phyloP scores from a whole-genome alignment of 345 rosid species.

The Hibiscus mutabilis region DNA sequence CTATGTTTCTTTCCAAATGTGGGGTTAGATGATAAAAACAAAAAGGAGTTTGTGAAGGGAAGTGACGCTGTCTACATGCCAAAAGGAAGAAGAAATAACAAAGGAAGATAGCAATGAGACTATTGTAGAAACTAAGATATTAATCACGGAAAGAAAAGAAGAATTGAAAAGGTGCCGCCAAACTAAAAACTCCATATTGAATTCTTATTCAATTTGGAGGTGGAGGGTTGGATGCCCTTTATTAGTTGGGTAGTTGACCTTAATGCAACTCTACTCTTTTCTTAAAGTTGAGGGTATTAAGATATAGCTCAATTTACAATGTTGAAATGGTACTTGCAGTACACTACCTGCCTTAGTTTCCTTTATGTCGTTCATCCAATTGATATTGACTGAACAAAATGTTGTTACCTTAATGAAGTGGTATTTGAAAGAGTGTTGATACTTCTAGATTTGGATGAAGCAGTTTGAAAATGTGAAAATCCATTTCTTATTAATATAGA shows the following conservation, averaged over 20 bases:
- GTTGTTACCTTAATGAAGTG: neutral
- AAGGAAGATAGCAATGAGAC: neutral
- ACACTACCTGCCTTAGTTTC: neutral
- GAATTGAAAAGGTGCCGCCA: no score
- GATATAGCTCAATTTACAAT: neutral
- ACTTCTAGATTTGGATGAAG: neutral
- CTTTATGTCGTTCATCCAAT: neutral
- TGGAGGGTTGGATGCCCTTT: neutral
- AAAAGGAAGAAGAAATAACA: neutral
- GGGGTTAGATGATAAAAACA: neutral
- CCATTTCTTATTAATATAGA: constrained; percentile 37
- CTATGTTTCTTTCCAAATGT: neutral
- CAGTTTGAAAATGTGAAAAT: neutral
- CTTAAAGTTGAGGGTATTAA: neutral
- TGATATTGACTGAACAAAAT: neutral
- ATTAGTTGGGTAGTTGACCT: neutral
- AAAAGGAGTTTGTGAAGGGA: neutral
- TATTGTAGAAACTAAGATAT: neutral
- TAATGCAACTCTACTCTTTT: neutral
- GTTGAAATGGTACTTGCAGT: neutral
- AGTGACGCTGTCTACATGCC: neutral
- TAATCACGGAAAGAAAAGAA: neutral
- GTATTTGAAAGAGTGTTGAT: neutral
- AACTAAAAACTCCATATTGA: neutral
- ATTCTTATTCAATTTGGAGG: neutral